Conservation (phyloP, 495 filamentous ascomycete genomes). For the Trichoderma virens region DNA sequence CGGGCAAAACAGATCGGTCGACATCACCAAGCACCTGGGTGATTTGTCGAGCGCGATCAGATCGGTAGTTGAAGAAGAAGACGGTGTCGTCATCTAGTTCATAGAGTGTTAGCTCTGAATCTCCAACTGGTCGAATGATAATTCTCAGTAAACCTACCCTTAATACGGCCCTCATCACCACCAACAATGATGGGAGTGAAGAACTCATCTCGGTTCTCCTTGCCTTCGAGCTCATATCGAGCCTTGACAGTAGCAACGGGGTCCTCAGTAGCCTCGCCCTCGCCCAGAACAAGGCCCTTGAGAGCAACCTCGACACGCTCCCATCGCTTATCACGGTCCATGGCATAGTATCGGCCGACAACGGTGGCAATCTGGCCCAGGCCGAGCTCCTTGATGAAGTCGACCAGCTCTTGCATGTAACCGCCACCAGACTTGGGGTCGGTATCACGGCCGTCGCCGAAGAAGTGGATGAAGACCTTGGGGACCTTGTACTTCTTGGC, state of each 20-base stretch:
- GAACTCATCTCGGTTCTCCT: conserved; percentile 84
- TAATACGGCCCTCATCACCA: conserved; percentile 72
- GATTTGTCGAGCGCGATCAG: conserved; percentile 93
- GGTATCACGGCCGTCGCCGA: conserved; percentile 94
- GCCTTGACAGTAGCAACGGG: conserved; percentile 80
- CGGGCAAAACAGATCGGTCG: conserved; percentile 80
- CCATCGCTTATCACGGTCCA: conserved; percentile 99
- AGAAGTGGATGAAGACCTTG: conserved; percentile 96
- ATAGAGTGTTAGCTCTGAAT: conserved; percentile 15
- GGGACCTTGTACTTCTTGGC: conserved; percentile 83
- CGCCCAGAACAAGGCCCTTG: conserved; percentile 75
- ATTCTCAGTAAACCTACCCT: conserved; percentile 47
- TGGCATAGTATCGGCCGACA: conserved; percentile 93
- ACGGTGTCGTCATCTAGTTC: conserved; percentile 74
- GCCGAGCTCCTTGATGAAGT: conserved; percentile 73
- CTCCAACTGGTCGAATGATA: neutral
- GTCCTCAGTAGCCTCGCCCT: conserved; percentile 78
- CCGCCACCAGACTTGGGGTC: conserved; percentile 85
- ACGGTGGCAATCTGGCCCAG: conserved; percentile 84
- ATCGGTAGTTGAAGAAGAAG: conserved; percentile 99
- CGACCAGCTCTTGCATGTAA: conserved; percentile 79
- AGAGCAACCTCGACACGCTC: conserved; percentile 84
- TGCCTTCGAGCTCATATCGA: conserved; percentile 62
- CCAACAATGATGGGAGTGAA: conserved; percentile 94
- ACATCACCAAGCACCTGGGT: conserved; percentile 88